Evolutionary conservation across 805 yeast genomes (phyloP), one percentile per base, ranked within the genome.

Genomic region (Lipomyces anomalus): DNA sequence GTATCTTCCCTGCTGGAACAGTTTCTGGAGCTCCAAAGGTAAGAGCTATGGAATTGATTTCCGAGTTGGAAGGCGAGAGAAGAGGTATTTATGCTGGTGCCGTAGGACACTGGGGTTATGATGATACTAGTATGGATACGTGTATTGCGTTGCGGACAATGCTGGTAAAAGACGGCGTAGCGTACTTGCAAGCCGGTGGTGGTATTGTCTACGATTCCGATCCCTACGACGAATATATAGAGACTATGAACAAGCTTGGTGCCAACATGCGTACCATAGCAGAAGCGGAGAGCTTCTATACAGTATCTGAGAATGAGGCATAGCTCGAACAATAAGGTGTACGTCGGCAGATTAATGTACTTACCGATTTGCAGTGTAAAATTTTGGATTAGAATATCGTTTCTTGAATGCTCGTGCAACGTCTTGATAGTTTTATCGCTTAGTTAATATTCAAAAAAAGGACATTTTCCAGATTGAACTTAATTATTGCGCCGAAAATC

Each of bases 61-160:
- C 84, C 17, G 95, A 86, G 63, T 69, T 90, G 39, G 98, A 92
- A 63, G 75, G 78, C 50, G 97, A 90, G 62, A 86, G 87, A 61
- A 75, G 98, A 61, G 98, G 97, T 38, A 89, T 90, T 6, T 92
- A 92, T 62, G 98, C 99, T 0, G 98, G 98, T 51, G 98, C 98
- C 1, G 97, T 92, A 17, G 98, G 99, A 5, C 84, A 84, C 63
- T 92, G 97, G 96, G 88, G 95, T 1, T 92, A 89, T 63, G 95
- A 88, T 60, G 87, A 90, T n/a, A 79, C 77, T 57, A 76, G 87
- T 23, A 90, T 92, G 97, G 95, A 92, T 62, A 92, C 97, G 1
- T 92, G 98, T 68, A 92, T 92, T 63, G 98, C 98, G 0, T 71
- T 92, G 58, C 78, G 99, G 68, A 92, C 99, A 0, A 90, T 92